A percentile compares a stretch with the other conserved stretches of the same genome.
These are phyloP conservation scores for Fusarium sp. DNA, from an alignment of 2,329 filamentous ascomycete genomes.

Conservation along the genomic window DNA sequence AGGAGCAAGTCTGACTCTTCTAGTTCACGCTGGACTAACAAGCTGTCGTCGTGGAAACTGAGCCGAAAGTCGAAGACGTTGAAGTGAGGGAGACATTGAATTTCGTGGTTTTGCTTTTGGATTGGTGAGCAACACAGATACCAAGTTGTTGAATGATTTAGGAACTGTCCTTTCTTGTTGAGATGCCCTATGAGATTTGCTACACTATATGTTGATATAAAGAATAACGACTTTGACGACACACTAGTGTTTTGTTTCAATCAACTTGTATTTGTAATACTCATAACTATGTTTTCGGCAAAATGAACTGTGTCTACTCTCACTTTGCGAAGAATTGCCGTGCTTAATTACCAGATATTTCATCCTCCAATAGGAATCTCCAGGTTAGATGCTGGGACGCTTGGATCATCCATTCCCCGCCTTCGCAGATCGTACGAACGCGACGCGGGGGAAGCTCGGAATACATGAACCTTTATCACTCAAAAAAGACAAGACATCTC, in stretches of 20 bases:
- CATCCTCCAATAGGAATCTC: background rate
- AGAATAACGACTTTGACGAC: background rate
- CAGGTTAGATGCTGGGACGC: background rate
- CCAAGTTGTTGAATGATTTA: background rate
- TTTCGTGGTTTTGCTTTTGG: background rate
- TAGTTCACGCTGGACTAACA: conserved; percentile 35
- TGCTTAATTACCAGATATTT: background rate
- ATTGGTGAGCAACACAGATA: background rate
- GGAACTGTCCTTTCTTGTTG: background rate
- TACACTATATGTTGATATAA: background rate
- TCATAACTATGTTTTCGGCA: no score
- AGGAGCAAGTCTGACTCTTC: conserved; percentile 27
- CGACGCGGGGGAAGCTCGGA: background rate
- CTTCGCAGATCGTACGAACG: background rate
- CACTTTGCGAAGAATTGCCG: no score
- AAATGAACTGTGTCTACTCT: no score
- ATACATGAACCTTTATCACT: background rate
- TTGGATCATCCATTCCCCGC: background rate
- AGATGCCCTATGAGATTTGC: background rate
- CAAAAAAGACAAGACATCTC: background rate
- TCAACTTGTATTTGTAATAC: no score
- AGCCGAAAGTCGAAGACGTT: conserved; percentile 39
- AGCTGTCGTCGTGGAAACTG: conserved; percentile 45
- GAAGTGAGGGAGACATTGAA: conserved; percentile 2
- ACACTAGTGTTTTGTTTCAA: no score